Base-by-base conservation (phyloP, 1,284 basidiomycete species). In the Cryptococcus depauperatus region DNA sequence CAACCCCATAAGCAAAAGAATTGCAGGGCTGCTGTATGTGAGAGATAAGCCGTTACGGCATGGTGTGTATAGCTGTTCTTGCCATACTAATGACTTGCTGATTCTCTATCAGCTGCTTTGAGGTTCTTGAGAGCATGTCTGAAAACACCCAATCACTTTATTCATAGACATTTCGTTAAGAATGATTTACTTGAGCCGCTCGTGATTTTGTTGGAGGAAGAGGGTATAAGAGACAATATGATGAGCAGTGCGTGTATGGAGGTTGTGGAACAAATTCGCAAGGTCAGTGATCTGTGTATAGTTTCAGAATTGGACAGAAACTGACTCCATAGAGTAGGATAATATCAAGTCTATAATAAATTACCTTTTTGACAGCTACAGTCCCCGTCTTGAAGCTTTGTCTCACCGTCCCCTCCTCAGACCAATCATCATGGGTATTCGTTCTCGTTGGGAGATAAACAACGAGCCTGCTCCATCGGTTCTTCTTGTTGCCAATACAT, bases 161-260 rank as follows among this genome's bases (percentile, higher is more conserved):
- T 89, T 50, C 82, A 86, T 59, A 78, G 79, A 32, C 84, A 90
- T 63, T 76, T 97, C 40, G 79, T 85, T 66, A 92, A 92, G 74
- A 77, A 85, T 53, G 86, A 91, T 57, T 73, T 91, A 18, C 75
- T 95, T 51, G 79, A 80, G 52, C 85, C 88, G 5, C 81, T 97
- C 48, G 72, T 97, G 43, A 81, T 86, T 46, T 73, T 97, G 47
- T 83, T 89, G 23, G 68, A 84, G 28, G 78, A 78, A 41, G 93
- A 97, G 69, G 84, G 84, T 25, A 76, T 77, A 37, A 77, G 85
- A 48, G 93, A 98, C 70, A 98, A 93, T 68, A 77, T 99, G 54
- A 75, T 98, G 37, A 85, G 83, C 59, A 92, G 90, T 54, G 87
- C 92, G 16, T 96, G 89, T 73, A 83, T 95, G 61, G 93, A 98